Base-by-base conservation (phyloP, 1,139 yeast species). In the Chernovozyma aurita region DNA sequence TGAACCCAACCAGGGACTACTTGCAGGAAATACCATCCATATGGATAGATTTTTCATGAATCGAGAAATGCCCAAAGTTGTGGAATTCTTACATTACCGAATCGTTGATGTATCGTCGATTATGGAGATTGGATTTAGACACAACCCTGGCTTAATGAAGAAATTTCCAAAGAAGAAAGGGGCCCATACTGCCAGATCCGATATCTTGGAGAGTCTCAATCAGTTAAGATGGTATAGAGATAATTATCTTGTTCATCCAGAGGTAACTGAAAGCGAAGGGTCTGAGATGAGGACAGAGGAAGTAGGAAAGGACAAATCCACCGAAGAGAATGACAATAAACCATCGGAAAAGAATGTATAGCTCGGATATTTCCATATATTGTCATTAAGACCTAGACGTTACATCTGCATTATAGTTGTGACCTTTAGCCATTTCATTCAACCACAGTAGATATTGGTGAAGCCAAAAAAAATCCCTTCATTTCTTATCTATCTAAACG, bases 11-110 rank as follows among this genome's bases (percentile, higher is more conserved):
- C 53, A 57, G 4, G 96, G 85, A 1, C 60, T 92, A 0, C 61
- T 94, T 42, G 95, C 95, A 0, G 99, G 99, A 1, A 92, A 90
- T 51, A 76, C 95, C 0, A 79, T 94, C 18, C 97, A 94, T 57
- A 84, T 87, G 80, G 99, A 94, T 57, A 76, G 88, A 42, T 70
- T 84, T 40, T 94, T 92, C 60, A 75, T 94, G 84, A 65, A 79
- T 55, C 71, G 76, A 34, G 96, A 92, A 50, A 80, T 92, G 62
- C 97, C 97, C 1, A 57, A 69, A 33, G 80, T 87, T 5, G 59
- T 80, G 17, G 81, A 82, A 21, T 80, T 77, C 51, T 65, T 92
- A 45, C 90, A 82, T 53, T 92, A 94, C 56, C 71, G 99, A 35
- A 70, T 90, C 35, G 73, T 94, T 28, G 99, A 94, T 51, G 98